Percentiles rank a stretch among this genome's conserved stretches.
phyloP scores from a whole-genome alignment of 495 filamentous ascomycete genomes.

The Alectoria sarmentosa region DNA sequence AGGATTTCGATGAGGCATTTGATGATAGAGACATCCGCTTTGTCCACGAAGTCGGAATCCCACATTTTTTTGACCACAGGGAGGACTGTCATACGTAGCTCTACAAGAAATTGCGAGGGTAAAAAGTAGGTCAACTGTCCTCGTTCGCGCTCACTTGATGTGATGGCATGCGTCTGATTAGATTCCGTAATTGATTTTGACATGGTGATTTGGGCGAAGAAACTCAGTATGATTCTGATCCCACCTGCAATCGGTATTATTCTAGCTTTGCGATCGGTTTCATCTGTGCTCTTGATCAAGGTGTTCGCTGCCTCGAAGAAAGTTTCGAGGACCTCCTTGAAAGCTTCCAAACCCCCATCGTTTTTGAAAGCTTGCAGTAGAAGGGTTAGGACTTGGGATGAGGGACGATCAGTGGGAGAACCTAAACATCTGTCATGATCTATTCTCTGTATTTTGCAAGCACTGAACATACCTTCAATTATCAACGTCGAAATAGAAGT shows the following conservation, averaged over 20 bases:
- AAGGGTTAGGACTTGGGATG: slow-evolving; percentile 64
- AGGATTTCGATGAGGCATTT: slow-evolving; percentile 80
- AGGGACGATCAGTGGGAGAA: slow-evolving; percentile 49
- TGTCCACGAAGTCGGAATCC: slow-evolving; percentile 73
- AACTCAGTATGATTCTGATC: slow-evolving; percentile 75
- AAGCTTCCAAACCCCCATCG: slow-evolving; percentile 60
- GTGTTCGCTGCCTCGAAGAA: slow-evolving; percentile 62
- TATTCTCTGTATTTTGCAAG: background rate
- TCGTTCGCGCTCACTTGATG: slow-evolving; percentile 45
- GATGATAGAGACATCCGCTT: slow-evolving; percentile 63
- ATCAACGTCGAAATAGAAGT: slow-evolving; percentile 70
- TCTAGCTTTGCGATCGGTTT: slow-evolving; percentile 40
- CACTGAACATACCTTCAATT: slow-evolving; percentile 51
- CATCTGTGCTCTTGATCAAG: slow-evolving; percentile 31
- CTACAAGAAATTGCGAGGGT: slow-evolving; percentile 74
- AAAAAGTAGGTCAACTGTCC: slow-evolving; percentile 61
- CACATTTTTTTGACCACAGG: slow-evolving; percentile 73
- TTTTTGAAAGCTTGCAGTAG: slow-evolving; percentile 83
- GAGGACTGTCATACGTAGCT: slow-evolving; percentile 76
- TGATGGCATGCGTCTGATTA: slow-evolving; percentile 54
- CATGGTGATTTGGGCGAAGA: slow-evolving; percentile 68
- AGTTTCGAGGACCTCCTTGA: slow-evolving; percentile 66
- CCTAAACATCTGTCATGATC: slow-evolving; percentile 19
- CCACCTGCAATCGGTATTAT: slow-evolving; percentile 55
- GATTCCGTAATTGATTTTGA: slow-evolving; percentile 76